These are phyloP conservation scores for Geotrichum macrosporum DNA, from an alignment of 1,139 yeast genomes.

Conservation along the genomic window DNA sequence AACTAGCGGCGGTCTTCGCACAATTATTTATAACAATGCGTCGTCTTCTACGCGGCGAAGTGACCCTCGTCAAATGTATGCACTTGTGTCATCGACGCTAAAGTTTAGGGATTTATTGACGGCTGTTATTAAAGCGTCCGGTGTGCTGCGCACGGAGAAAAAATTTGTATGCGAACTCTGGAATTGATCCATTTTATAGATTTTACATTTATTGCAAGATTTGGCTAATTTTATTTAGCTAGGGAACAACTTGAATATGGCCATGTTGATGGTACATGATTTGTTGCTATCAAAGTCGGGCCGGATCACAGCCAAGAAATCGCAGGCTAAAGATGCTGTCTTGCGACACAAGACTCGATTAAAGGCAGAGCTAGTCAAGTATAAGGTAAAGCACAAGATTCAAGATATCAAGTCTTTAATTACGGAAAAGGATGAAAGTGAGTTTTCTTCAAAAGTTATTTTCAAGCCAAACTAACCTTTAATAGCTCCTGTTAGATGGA, in stretches of 20 bases:
- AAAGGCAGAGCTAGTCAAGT: conserved; percentile 72
- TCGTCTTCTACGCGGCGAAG: conserved; percentile 35
- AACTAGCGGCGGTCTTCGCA: conserved; percentile 58
- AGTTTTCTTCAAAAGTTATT: conserved; percentile 4
- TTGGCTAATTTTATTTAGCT: conserved; percentile 33
- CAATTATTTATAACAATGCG: conserved; percentile 49
- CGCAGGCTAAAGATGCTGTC: conserved; percentile 77
- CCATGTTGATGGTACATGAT: conserved; percentile 73
- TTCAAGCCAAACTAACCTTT: conserved; percentile 2
- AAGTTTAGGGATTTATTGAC: conserved; percentile 61
- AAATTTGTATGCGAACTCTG: conserved; percentile 28
- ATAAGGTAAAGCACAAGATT: conserved; percentile 65
- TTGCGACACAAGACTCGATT: conserved; percentile 73
- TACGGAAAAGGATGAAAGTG: conserved; percentile 40
- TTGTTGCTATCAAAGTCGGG: conserved; percentile 70
- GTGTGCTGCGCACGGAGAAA: conserved; percentile 50
- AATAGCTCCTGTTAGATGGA: conserved; percentile 81
- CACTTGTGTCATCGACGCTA: conserved; percentile 72
- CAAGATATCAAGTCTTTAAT: conserved; percentile 47
- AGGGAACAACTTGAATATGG: conserved; percentile 46
- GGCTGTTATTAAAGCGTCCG: conserved; percentile 60
- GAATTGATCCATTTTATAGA: not conserved
- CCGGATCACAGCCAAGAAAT: conserved; percentile 84
- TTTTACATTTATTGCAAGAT: not conserved
- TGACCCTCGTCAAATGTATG: conserved; percentile 78